These are phyloP conservation scores for Malus hybrid DNA, from an alignment of 331 rosid genomes.

Conservation along the genomic window DNA sequence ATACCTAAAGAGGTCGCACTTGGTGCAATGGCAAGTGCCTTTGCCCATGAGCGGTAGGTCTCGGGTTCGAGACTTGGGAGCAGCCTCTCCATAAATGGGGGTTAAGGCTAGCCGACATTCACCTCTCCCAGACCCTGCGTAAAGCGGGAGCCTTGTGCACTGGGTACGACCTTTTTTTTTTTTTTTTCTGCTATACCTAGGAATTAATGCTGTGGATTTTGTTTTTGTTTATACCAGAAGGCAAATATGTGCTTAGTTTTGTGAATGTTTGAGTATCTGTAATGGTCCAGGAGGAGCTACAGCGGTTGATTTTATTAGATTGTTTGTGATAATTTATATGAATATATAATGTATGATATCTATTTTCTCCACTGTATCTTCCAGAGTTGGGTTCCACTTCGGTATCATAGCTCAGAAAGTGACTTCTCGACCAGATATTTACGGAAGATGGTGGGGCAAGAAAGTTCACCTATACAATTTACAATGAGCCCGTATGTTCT, in stretches of 20 bases:
- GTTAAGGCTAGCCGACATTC: too few species aligned
- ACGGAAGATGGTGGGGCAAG: conserved; percentile 54
- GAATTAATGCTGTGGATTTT: neutral
- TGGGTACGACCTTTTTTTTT: too few species aligned
- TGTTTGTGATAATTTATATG: neutral
- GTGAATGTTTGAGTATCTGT: neutral
- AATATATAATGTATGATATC: neutral
- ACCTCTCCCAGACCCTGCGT: too few species aligned
- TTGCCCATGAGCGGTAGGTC: too few species aligned
- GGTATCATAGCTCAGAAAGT: conserved; percentile 71
- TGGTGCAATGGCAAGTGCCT: too few species aligned
- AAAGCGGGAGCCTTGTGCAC: too few species aligned
- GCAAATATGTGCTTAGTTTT: neutral
- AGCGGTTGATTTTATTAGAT: neutral
- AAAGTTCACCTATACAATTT: conserved; percentile 54
- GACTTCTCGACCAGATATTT: conserved; percentile 60
- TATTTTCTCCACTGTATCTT: conserved; percentile 2
- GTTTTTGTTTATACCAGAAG: neutral
- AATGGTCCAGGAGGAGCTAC: neutral
- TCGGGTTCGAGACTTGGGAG: too few species aligned
- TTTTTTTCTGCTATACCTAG: neutral
- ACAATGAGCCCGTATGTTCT: conserved; percentile 66
- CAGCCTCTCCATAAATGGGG: too few species aligned
- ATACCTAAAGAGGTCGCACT: too few species aligned
- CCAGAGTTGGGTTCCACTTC: conserved; percentile 77